Base-by-base conservation (phyloP, 2,329 filamentous ascomycete genomes). In the Cladosporium sp. region DNA sequence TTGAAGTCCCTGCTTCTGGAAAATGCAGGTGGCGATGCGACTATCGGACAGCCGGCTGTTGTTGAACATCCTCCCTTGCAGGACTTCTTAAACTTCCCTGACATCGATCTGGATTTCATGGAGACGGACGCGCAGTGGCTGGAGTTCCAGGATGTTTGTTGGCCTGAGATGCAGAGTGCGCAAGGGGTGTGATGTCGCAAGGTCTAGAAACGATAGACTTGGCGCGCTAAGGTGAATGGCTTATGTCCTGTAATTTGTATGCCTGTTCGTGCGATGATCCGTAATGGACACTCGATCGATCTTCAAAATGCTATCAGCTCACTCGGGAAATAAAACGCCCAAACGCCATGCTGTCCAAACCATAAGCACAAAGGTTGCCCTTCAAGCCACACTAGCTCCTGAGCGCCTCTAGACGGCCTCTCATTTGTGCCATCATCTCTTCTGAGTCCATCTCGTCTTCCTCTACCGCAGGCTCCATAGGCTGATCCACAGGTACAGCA, bases 401-500 rank as follows among this genome's bases (percentile, higher is more conserved):
- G 70, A 97, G 76, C 35, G 92, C 92, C 76, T 97, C 91, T 66
- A 99, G 74, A 48, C 93, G 82, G 65, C 91, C 91, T 71, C 93
- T 82, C 94, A 97, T 97, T 78, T 96, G 89, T 67, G 91, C 88
- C 77, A 97, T 84, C 78, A 94, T 91, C 48, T 89, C 91, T 74
- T 96, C 91, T 61, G 90, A 86, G 67, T 94, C 89, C 70, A 92
- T 88, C 67, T 95, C 89, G 64, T 91, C 85, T 58, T 80, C 76
- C 42, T 79, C 80, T 60, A 79, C 79, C 37, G 80, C 73, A 39
- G 82, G 78, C 62, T 79, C 72, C 13, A 79, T 75, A 52, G 76
- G 75, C 49, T 79, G 78, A 61, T 82, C 79, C 17, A 69, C 51
- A 42, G 67, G 64, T 25, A 82, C 81, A 55, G 82, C 82, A 70